These are phyloP conservation scores for Stephanodiscus triporus DNA, from an alignment of 108 stramenopile species.

Conservation along the genomic window DNA sequence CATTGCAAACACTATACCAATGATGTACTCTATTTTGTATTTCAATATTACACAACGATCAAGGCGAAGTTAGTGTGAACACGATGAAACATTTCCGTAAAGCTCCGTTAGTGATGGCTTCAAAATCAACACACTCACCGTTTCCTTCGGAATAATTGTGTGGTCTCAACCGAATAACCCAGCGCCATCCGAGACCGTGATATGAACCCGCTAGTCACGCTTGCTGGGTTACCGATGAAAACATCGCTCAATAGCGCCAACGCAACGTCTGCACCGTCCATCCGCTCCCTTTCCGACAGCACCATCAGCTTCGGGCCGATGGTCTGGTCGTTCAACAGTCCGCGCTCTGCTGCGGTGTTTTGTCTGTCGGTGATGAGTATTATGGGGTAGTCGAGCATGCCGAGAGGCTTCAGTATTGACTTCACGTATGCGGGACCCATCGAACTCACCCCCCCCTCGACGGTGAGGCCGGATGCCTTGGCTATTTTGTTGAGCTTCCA, in stretches of 20 bases:
- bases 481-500: conserved; percentile 6
- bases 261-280: conserved; percentile 17
- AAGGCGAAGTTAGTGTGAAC: not conserved
- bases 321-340: conserved; percentile 20
- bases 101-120: not conserved
- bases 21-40: not conserved
- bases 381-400: conserved; percentile 25
- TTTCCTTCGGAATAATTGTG: conserved; percentile 8
- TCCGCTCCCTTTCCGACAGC: not conserved
- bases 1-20: conserved; percentile 7
- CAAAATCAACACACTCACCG: not conserved
- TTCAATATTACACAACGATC: not conserved
- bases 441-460: conserved; percentile 8
- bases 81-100: too few species aligned
- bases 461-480: not conserved
- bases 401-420: conserved; percentile 18
- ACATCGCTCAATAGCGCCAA: conserved; percentile 26
- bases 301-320: conserved; percentile 27
- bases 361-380: conserved; percentile 27
- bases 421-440: conserved; percentile 22
- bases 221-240: conserved; percentile 30
- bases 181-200: conserved; percentile 26
- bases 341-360: not conserved
- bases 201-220: conserved; percentile 20
- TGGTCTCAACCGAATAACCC: conserved; percentile 8